A percentile compares a stretch with the other conserved stretches of the same genome.
These are phyloP conservation scores for Dactylorhiza incarnata DNA, from an alignment of 106 monocot species.

Conservation along the genomic window DNA sequence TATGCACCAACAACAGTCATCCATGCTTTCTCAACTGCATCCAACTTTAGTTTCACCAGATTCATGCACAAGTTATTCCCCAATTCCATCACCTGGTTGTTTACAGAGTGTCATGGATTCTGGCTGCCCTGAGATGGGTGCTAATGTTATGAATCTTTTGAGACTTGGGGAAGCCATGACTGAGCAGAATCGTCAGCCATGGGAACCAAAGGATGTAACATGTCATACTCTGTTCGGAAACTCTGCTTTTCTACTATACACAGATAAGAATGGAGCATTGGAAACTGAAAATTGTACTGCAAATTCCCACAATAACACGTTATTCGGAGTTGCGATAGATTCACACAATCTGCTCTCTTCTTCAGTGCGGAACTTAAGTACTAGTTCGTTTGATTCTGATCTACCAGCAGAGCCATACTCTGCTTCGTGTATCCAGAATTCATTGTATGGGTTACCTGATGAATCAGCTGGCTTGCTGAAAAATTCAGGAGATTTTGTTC, in stretches of 20 bases:
- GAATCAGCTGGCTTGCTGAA: slow-evolving; percentile 42
- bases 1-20: slow-evolving; percentile 28
- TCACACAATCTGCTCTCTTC: slow-evolving; percentile 33
- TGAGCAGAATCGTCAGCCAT: slow-evolving; percentile 22
- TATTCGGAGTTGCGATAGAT: slow-evolving; percentile 47
- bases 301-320: slow-evolving; percentile 31
- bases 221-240: slow-evolving; percentile 20
- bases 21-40: slow-evolving; percentile 18
- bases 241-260: slow-evolving; percentile 25
- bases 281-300: slow-evolving; percentile 29
- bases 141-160: slow-evolving; percentile 19
- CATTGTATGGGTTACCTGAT: slow-evolving; percentile 42
- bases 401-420: slow-evolving; percentile 26
- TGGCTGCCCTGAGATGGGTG: slow-evolving; percentile 16
- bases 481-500: slow-evolving; percentile 37
- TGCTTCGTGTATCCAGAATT: slow-evolving; percentile 36
- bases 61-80: slow-evolving; percentile 19
- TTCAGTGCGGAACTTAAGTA: slow-evolving; percentile 19
- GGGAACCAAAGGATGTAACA: slow-evolving; percentile 20
- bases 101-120: slow-evolving; percentile 18
- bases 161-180: slow-evolving; percentile 20
- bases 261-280: slow-evolving; percentile 31
- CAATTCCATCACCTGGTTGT: slow-evolving; percentile 9
- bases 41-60: slow-evolving; percentile 18
- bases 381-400: slow-evolving; percentile 16